These are phyloP conservation scores for Hypomontagnella monticulosa DNA, from an alignment of 495 filamentous ascomycete genomes.

Conservation along the genomic window DNA sequence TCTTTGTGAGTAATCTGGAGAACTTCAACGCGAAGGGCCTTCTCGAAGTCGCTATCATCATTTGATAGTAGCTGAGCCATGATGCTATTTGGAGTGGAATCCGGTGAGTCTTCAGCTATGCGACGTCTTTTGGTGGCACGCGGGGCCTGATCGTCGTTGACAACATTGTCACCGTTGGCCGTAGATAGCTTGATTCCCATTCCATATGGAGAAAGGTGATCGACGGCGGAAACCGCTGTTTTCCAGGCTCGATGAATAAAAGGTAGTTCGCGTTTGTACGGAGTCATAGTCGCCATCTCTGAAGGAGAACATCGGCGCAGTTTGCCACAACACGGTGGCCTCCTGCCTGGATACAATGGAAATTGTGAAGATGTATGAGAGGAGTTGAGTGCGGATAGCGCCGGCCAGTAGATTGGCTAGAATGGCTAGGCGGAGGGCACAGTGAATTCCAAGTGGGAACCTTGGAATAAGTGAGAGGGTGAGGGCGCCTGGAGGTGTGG, in stretches of 20 bases:
- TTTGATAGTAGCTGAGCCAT: conserved; percentile 44
- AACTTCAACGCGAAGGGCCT: conserved; percentile 57
- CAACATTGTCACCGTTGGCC: conserved; percentile 46
- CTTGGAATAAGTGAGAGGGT: too few species aligned
- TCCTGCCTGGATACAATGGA: conserved; percentile 5
- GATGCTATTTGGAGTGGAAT: conserved; percentile 35
- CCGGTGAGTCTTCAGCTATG: conserved; percentile 45
- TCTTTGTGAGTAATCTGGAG: conserved; percentile 59
- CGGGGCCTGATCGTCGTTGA: conserved; percentile 40
- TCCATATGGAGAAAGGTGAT: conserved; percentile 41
- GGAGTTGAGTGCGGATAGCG: neutral
- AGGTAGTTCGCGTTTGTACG: conserved; percentile 47
- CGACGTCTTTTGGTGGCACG: conserved; percentile 55
- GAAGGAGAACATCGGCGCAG: conserved; percentile 48
- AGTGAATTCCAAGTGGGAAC: too few species aligned
- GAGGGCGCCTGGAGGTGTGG: too few species aligned
- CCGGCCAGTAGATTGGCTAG: too few species aligned
- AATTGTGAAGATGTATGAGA: neutral
- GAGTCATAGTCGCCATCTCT: conserved; percentile 48
- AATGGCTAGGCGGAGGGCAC: too few species aligned
- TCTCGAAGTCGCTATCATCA: conserved; percentile 44
- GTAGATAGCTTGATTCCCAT: conserved; percentile 57
- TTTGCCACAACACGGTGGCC: conserved; percentile 39
- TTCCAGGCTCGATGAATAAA: conserved; percentile 49
- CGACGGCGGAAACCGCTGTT: conserved; percentile 46